A percentile compares a stretch with the other conserved stretches of the same genome.
phyloP scores from a whole-genome alignment of 371 early-diverging fungal species.

The Mucor mucedo region DNA sequence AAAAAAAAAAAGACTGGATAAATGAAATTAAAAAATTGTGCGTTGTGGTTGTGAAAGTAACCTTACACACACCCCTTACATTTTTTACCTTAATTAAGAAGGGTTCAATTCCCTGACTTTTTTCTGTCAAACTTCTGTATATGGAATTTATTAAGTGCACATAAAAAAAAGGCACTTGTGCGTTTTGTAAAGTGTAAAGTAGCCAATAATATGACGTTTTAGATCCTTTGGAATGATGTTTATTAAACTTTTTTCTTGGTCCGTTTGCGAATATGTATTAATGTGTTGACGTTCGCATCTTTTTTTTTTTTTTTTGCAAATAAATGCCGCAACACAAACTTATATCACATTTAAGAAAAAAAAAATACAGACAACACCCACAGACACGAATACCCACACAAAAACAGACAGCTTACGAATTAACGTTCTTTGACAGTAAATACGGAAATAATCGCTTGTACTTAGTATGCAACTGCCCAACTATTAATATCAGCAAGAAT shows the following conservation, averaged over 20 bases:
- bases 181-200: not conserved
- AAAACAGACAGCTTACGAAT: too few species aligned
- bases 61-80: not conserved
- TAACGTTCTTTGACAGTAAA: too few species aligned
- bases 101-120: not conserved
- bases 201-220: not conserved
- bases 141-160: slow-evolving; percentile 7
- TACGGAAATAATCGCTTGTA: too few species aligned
- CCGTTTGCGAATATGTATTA: not conserved
- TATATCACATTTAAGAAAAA: too few species aligned
- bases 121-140: slow-evolving; percentile 8
- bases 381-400: too few species aligned
- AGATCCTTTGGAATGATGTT: slow-evolving; percentile 2
- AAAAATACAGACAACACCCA: not conserved
- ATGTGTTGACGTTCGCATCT: not conserved
- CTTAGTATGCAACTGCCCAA: too few species aligned
- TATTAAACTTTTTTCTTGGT: slow-evolving; percentile 2
- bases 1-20: slow-evolving; percentile 4
- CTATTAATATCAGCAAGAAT: too few species aligned
- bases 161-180: not conserved
- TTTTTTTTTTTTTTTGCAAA: not conserved
- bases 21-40: slow-evolving; percentile 2
- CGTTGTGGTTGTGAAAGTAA: not conserved
- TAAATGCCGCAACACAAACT: not conserved
- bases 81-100: slow-evolving; percentile 6